phyloP scores from a whole-genome alignment of 768 basidiomycete genomes.

The Botryobasidium botryosum region DNA sequence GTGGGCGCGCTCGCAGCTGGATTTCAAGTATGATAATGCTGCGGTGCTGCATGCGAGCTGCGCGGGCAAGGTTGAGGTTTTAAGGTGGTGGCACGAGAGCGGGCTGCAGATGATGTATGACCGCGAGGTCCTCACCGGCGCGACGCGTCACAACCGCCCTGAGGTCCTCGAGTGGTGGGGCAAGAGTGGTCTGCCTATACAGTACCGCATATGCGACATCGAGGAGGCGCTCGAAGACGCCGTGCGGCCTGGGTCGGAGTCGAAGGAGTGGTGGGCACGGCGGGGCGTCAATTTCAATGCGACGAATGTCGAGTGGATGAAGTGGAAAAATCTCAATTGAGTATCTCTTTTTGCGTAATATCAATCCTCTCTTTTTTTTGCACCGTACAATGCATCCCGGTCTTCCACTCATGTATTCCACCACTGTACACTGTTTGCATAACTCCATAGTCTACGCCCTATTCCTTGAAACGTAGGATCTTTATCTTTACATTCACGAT shows the following conservation, averaged over 20 bases:
- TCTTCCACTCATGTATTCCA: no score
- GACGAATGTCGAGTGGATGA: slow-evolving; percentile 79
- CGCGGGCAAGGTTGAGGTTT: slow-evolving; percentile 59
- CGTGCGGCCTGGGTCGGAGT: slow-evolving; percentile 59
- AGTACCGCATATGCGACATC: slow-evolving; percentile 81
- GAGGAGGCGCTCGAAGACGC: slow-evolving; percentile 85
- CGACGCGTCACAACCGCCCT: slow-evolving; percentile 65
- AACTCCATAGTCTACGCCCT: no score
- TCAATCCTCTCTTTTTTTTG: no score
- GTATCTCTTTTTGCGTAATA: slow-evolving; percentile 3
- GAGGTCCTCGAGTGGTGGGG: slow-evolving; percentile 86
- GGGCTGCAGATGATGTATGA: slow-evolving; percentile 66
- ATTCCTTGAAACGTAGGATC: no score
- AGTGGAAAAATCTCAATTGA: slow-evolving; percentile 57
- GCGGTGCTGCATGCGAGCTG: slow-evolving; percentile 66
- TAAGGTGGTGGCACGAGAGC: slow-evolving; percentile 72
- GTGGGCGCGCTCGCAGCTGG: slow-evolving; percentile 68
- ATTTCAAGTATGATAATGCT: slow-evolving; percentile 60
- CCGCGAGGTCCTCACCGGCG: slow-evolving; percentile 59
- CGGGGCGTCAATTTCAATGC: slow-evolving; percentile 75
- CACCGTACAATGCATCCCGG: no score
- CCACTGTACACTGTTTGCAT: no score
- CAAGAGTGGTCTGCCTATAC: slow-evolving; percentile 55
- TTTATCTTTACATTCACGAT: no score
- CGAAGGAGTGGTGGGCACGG: slow-evolving; percentile 62